These are phyloP conservation scores for Glonium stellatum DNA, from an alignment of 495 filamentous ascomycete genomes.

Conservation along the genomic window DNA sequence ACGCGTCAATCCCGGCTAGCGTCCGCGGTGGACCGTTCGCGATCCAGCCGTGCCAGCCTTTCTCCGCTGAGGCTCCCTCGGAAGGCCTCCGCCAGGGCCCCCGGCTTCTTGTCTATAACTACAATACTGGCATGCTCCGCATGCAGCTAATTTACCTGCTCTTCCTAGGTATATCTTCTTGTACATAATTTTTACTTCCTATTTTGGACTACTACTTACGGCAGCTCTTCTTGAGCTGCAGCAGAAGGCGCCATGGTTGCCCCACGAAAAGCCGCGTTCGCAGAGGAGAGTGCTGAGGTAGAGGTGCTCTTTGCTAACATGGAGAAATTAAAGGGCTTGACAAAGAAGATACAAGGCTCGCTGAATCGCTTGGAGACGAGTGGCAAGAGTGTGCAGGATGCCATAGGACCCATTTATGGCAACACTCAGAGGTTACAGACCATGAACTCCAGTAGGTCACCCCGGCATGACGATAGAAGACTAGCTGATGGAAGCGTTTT, in stretches of 20 bases:
- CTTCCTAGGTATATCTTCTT: no score
- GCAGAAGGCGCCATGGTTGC: conserved; percentile 22
- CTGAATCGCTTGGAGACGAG: conserved; percentile 76
- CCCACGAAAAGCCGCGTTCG: conserved; percentile 41
- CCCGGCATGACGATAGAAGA: neutral
- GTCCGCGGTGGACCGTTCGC: neutral
- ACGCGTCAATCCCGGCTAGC: neutral
- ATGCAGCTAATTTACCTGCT: no score
- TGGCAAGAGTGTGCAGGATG: conserved; percentile 81
- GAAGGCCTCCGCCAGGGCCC: no score
- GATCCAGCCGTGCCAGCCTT: neutral
- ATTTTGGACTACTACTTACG: neutral
- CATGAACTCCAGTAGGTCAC: conserved; percentile 61
- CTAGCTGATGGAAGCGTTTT: neutral
- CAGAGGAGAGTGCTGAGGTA: conserved; percentile 67
- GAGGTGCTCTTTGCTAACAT: conserved; percentile 61
- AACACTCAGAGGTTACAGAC: conserved; percentile 84
- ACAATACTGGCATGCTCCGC: no score
- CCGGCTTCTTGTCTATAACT: no score
- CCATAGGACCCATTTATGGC: conserved; percentile 85
- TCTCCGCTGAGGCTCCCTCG: no score
- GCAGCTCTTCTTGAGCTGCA: neutral
- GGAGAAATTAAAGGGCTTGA: conserved; percentile 63
- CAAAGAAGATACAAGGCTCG: conserved; percentile 88
- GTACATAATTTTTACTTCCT: neutral